Percentiles rank a stretch among this genome's conserved stretches.
Evolutionary conservation across 306 rosid species (phyloP).

Genomic region (Sechiopsis laciniata): DNA sequence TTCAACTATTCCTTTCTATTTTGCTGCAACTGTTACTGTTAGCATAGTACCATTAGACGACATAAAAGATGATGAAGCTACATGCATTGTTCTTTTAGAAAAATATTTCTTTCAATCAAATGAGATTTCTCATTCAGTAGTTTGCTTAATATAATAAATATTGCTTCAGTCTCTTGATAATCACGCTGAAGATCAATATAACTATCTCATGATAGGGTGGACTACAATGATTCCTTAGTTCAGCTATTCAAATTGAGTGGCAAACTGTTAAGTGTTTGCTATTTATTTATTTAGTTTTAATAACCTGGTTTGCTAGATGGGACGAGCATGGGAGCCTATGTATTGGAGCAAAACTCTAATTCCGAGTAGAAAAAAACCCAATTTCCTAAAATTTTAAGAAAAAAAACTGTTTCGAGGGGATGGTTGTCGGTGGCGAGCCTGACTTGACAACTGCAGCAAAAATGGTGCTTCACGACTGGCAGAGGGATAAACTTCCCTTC

Average conservation of each 20-base stretch:
- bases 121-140: too few species aligned
- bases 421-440: slow-evolving; percentile 66
- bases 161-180: background rate
- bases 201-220: too few species aligned
- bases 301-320: too few species aligned
- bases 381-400: background rate
- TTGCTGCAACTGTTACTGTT: background rate
- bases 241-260: slow-evolving; percentile 33
- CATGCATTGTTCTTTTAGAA: too few species aligned
- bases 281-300: background rate
- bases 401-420: slow-evolving; percentile 13
- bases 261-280: slow-evolving; percentile 66
- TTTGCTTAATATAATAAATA: too few species aligned
- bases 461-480: slow-evolving; percentile 96
- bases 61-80: too few species aligned
- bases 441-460: slow-evolving; percentile 84
- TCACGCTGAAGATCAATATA: background rate
- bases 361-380: too few species aligned
- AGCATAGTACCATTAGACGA: too few species aligned
- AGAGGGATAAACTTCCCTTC: slow-evolving; percentile 89
- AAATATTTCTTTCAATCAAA: too few species aligned
- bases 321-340: too few species aligned
- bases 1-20: background rate
- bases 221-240: too few species aligned
- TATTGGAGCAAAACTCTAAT: too few species aligned